phyloP scores from a whole-genome alignment of 2,329 filamentous ascomycete genomes.

The Falciphora oryzae region DNA sequence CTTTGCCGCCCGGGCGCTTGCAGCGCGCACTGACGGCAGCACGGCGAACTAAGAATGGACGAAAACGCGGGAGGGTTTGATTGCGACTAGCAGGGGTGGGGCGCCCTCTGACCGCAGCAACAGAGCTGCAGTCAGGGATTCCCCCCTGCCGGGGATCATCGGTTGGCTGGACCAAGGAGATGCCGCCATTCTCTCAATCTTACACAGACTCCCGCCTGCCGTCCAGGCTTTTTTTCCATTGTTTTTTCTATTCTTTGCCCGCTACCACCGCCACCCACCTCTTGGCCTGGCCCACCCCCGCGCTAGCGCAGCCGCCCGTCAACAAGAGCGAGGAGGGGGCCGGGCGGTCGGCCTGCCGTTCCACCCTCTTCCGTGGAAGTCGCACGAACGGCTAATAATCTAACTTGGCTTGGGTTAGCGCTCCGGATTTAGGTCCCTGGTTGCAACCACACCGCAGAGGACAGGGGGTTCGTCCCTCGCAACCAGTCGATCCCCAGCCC shows the following conservation, averaged over 20 bases:
- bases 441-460: not conserved
- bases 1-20: slow-evolving; percentile 19
- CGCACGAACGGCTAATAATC: slow-evolving; percentile 1
- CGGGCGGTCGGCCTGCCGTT: slow-evolving; percentile 2
- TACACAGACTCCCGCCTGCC: slow-evolving; percentile 2
- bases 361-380: not conserved
- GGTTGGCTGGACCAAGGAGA: slow-evolving; percentile 15
- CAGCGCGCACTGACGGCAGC: slow-evolving; percentile 5
- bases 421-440: not conserved
- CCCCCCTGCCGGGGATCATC: slow-evolving; percentile 10
- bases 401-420: slow-evolving; percentile 2
- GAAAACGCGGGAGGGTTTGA: slow-evolving; percentile 1
- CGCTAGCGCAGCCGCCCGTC: not conserved
- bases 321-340: not conserved
- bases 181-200: slow-evolving; percentile 10
- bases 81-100: not conserved
- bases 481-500: too few relatives aligned
- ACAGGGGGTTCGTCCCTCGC: not conserved
- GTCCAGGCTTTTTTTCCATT: not conserved
- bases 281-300: not conserved
- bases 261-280: slow-evolving; percentile 17
- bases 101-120: slow-evolving; percentile 6
- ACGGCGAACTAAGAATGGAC: slow-evolving; percentile 1
- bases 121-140: slow-evolving; percentile 1
- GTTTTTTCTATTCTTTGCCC: slow-evolving; percentile 7